phyloP scores from a whole-genome alignment of 83 land plant species.

The Diphasiastrum complanatum region DNA sequence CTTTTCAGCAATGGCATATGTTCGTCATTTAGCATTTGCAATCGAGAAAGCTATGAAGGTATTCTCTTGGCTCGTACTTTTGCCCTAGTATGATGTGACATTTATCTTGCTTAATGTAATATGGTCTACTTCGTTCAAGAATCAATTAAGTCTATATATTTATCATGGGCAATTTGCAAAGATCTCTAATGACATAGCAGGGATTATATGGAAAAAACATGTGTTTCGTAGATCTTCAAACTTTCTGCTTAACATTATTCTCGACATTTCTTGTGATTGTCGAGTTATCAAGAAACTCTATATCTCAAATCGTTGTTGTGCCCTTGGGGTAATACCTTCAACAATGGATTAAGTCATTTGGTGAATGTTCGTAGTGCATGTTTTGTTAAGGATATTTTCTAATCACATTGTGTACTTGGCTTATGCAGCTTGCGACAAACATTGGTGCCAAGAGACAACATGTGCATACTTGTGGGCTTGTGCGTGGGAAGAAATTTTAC shows the following conservation, averaged over 20 bases:
- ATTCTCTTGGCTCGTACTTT: background rate
- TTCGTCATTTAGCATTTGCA: conserved; percentile 41
- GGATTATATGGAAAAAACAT: too few relatives aligned
- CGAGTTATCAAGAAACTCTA: too few relatives aligned
- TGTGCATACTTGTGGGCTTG: conserved; percentile 80
- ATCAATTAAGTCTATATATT: too few relatives aligned
- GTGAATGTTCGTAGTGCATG: background rate
- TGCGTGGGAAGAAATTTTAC: conserved; percentile 74
- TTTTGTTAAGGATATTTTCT: background rate
- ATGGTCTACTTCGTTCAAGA: too few relatives aligned
- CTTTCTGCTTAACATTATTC: too few relatives aligned
- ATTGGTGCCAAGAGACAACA: conserved; percentile 73
- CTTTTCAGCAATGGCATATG: conserved; percentile 42
- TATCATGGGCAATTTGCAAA: too few relatives aligned
- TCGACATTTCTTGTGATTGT: too few relatives aligned
- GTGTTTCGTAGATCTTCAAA: too few relatives aligned
- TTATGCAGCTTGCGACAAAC: conserved; percentile 45
- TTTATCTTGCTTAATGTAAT: too few relatives aligned
- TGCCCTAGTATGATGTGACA: background rate
- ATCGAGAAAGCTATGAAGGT: conserved; percentile 91
- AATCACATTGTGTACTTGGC: background rate
- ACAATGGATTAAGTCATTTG: background rate
- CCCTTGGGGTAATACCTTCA: too few relatives aligned
- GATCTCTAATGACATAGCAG: too few relatives aligned
- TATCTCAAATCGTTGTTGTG: too few relatives aligned